These are phyloP conservation scores for Phytophthora uliginosa DNA, from an alignment of 352 stramenopile species.

Conservation along the genomic window DNA sequence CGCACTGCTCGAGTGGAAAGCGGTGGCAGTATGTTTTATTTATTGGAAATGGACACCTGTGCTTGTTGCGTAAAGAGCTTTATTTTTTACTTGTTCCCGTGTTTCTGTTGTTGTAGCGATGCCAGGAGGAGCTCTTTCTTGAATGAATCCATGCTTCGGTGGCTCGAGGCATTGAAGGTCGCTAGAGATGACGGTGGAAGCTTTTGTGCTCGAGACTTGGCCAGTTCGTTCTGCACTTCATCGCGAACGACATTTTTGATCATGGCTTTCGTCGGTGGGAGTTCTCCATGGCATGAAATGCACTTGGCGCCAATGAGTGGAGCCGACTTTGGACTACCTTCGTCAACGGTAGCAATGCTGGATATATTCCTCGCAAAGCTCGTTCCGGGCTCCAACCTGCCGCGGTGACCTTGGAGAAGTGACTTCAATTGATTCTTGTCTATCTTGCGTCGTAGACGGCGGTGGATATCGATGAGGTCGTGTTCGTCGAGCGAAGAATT, in stretches of 20 bases:
- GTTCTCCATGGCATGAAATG: constrained; percentile 75
- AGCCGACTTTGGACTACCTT: constrained; percentile 20
- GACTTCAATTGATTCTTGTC: constrained; percentile 69
- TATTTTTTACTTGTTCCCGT: constrained; percentile 21
- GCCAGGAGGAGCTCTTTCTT: constrained; percentile 73
- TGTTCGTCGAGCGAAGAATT: constrained; percentile 73
- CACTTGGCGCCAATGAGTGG: constrained; percentile 67
- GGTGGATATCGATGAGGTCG: constrained; percentile 71
- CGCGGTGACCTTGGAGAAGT: constrained; percentile 59
- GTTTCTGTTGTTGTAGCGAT: constrained; percentile 53
- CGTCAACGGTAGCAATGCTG: constrained; percentile 22
- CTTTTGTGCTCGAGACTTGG: constrained; percentile 57
- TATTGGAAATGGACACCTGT: constrained; percentile 43
- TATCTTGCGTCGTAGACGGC: constrained; percentile 62
- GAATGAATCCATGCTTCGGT: constrained; percentile 74
- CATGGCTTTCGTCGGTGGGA: constrained; percentile 71
- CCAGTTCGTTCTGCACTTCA: constrained; percentile 73
- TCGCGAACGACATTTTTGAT: constrained; percentile 67
- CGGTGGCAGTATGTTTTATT: constrained; percentile 41
- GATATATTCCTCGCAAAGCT: constrained; percentile 19
- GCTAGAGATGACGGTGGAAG: constrained; percentile 17
- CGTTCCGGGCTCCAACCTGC: constrained; percentile 25
- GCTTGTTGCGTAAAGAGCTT: constrained; percentile 20
- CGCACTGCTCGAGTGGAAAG: constrained; percentile 28
- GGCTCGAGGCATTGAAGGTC: constrained; percentile 64